These are phyloP conservation scores for Russula griseocarnosa DNA, from an alignment of 768 basidiomycete genomes.

Conservation along the genomic window DNA sequence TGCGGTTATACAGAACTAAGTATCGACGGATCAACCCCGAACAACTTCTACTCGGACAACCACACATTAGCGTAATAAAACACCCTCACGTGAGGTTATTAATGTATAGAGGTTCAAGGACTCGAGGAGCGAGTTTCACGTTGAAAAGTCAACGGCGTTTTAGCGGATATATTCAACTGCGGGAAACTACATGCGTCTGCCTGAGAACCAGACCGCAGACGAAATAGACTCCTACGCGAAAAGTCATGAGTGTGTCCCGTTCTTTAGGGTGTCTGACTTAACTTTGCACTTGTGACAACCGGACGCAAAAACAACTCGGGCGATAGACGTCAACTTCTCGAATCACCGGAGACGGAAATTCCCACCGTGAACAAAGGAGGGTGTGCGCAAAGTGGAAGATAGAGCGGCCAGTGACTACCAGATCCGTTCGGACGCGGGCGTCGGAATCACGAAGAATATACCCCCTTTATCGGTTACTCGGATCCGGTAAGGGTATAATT, in stretches of 20 bases:
- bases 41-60: conserved; percentile 9
- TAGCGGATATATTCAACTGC: neutral
- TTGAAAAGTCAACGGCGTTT: neutral
- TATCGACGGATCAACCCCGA: conserved; percentile 7
- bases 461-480: conserved; percentile 7
- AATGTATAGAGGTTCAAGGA: neutral
- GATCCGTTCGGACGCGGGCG: conserved; percentile 4
- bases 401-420: conserved; percentile 13
- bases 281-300: neutral
- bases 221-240: neutral
- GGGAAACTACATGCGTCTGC: neutral
- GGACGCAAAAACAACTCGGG: conserved; percentile 13
- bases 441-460: conserved; percentile 15
- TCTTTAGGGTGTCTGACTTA: neutral
- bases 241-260: neutral
- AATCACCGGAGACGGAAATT: conserved; percentile 10
- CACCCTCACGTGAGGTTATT: neutral
- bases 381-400: conserved; percentile 13
- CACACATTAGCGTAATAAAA: conserved; percentile 5
- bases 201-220: neutral
- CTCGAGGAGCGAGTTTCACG: neutral
- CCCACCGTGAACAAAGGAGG: conserved; percentile 11
- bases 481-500: conserved; percentile 5
- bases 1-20: conserved; percentile 16
- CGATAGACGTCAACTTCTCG: conserved; percentile 1